Evolutionary conservation across 1,284 basidiomycete species (phyloP).

Genomic region (Cerrena zonata): DNA sequence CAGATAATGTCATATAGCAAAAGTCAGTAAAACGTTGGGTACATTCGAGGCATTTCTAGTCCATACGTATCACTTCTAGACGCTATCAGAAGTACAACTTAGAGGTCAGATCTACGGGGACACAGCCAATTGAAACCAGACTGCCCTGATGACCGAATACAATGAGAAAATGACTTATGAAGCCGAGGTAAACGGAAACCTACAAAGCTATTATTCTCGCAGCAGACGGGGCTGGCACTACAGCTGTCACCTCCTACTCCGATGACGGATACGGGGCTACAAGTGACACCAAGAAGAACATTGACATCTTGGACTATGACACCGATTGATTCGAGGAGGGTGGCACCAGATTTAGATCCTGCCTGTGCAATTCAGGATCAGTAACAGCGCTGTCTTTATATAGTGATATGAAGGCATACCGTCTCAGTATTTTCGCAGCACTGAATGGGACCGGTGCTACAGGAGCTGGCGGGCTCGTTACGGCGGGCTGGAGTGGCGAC

Average conservation of each 20-base stretch:
- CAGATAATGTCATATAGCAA: no score
- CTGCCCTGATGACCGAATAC: conserved; percentile 12
- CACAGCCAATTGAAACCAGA: conserved; percentile 20
- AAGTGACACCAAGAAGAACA: conserved; percentile 13
- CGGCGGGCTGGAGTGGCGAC: conserved; percentile 2
- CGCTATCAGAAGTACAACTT: no score
- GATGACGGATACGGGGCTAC: conserved; percentile 14
- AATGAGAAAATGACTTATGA: neutral
- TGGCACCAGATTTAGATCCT: neutral
- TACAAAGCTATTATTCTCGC: conserved; percentile 6
- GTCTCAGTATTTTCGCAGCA: conserved; percentile 8
- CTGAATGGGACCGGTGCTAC: conserved; percentile 11
- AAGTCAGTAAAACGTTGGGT: no score
- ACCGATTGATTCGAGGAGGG: conserved; percentile 3
- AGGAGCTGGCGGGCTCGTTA: neutral
- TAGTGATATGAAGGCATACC: neutral
- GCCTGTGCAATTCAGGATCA: neutral
- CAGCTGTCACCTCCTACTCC: conserved; percentile 8
- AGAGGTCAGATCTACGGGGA: conserved; percentile 16
- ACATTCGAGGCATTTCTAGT: no score
- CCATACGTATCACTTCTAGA: no score
- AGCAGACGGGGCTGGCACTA: conserved; percentile 5
- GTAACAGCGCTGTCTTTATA: no score
- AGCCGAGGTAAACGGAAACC: neutral
- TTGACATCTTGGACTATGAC: conserved; percentile 12